Conservation (phyloP, 2,329 filamentous ascomycete species). For the Colletotrichum aenigma region DNA sequence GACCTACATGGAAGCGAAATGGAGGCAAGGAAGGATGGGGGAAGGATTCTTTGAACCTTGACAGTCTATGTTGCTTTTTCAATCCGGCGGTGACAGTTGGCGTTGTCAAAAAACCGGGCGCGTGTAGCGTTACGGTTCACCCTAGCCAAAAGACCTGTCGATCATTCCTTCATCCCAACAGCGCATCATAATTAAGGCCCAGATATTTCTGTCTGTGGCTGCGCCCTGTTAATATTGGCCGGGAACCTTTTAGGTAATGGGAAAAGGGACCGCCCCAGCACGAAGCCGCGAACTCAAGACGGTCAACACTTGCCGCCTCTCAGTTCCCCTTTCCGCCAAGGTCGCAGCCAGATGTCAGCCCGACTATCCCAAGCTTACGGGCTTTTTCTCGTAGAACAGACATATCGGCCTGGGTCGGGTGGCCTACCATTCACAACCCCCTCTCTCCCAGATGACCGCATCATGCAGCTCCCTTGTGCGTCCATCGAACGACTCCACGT, state of each 20-base stretch:
- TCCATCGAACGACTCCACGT: constrained; percentile 11
- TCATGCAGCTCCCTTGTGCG: constrained; percentile 10
- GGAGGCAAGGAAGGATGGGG: background rate
- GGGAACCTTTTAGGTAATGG: background rate
- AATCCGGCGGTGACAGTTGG: background rate
- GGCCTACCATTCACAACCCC: background rate
- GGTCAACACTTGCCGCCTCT: background rate
- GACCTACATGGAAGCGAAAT: background rate
- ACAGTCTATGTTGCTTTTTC: background rate
- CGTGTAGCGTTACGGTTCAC: background rate
- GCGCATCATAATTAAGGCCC: background rate
- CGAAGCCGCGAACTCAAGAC: background rate
- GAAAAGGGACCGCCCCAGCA: background rate
- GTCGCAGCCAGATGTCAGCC: background rate
- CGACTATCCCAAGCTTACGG: background rate
- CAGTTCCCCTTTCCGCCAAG: background rate
- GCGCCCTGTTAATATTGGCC: background rate
- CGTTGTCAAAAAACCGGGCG: background rate
- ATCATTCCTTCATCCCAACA: constrained; percentile 6
- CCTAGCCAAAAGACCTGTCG: constrained; percentile 1
- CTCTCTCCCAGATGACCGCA: constrained; percentile 16
- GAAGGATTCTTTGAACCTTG: background rate
- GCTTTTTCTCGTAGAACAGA: background rate
- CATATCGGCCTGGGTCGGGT: constrained; percentile 3
- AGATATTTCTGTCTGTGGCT: background rate